Percentiles rank a stretch among this genome's conserved stretches.
phyloP scores from a whole-genome alignment of 2,329 filamentous ascomycete species.

The Ophiobolus disseminans region DNA sequence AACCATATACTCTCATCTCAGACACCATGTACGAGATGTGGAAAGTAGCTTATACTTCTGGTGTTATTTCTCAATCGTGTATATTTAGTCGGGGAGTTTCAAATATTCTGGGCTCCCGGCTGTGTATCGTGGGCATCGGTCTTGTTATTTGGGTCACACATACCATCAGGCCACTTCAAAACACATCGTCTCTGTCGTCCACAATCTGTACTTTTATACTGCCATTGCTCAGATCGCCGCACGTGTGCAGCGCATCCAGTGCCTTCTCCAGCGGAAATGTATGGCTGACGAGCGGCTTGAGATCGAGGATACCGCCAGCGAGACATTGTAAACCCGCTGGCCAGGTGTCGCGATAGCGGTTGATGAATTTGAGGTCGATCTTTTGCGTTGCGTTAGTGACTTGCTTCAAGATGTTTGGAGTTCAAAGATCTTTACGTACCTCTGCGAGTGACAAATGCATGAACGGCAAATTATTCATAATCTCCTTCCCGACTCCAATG shows the following conservation, averaged over 20 bases:
- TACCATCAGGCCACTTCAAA: no score
- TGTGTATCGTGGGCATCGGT: no score
- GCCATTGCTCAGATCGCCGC: constrained; percentile 59
- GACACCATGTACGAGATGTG: no score
- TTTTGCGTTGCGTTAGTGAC: constrained; percentile 28
- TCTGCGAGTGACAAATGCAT: constrained; percentile 71
- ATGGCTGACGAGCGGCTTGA: constrained; percentile 69
- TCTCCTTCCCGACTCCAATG: constrained; percentile 67
- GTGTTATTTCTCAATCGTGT: no score
- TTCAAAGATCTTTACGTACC: constrained; percentile 40
- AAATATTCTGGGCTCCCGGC: no score
- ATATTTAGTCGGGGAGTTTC: no score
- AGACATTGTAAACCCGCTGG: constrained; percentile 69
- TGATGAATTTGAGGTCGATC: constrained; percentile 74
- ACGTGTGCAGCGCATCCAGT: constrained; percentile 63
- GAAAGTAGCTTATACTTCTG: no score
- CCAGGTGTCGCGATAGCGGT: constrained; percentile 74
- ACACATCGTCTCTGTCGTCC: constrained; percentile 50
- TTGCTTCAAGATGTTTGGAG: neutral
- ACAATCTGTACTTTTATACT: constrained; percentile 69
- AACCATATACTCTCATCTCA: no score
- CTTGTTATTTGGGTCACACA: no score
- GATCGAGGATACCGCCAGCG: constrained; percentile 65
- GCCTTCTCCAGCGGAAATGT: constrained; percentile 68
- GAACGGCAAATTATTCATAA: constrained; percentile 71